Evolutionary conservation across 768 basidiomycete species (phyloP).

Genomic region (Tricholoma matsutake): DNA sequence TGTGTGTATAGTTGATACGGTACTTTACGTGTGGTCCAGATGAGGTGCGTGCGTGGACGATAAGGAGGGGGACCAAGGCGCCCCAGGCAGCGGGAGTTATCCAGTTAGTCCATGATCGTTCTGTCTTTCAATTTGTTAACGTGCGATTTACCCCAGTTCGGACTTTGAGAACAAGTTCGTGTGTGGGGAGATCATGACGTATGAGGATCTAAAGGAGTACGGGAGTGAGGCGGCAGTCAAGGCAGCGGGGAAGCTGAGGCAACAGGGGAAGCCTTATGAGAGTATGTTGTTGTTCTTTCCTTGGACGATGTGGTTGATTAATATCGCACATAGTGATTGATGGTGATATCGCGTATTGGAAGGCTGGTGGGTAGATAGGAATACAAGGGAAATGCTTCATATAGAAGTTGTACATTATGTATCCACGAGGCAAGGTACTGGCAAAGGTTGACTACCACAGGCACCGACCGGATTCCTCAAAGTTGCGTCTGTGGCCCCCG

Average conservation of each 20-base stretch:
- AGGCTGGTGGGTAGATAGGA: conserved; percentile 52
- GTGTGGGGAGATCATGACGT: conserved; percentile 95
- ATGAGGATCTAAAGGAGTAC: conserved; percentile 85
- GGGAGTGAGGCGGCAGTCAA: conserved; percentile 91
- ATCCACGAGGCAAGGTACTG: no score
- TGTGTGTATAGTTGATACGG: conserved; percentile 65
- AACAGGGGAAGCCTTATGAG: conserved; percentile 97
- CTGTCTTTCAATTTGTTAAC: background rate
- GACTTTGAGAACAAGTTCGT: conserved; percentile 99
- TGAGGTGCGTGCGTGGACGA: conserved; percentile 98
- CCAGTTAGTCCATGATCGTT: conserved; percentile 60
- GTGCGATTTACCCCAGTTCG: conserved; percentile 45
- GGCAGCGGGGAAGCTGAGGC: conserved; percentile 90
- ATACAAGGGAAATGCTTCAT: background rate
- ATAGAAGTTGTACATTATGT: background rate
- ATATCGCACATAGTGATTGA: conserved; percentile 58
- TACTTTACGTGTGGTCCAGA: conserved; percentile 98
- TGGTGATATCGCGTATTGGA: conserved; percentile 93
- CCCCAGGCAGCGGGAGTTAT: conserved; percentile 98
- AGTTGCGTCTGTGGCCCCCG: no score
- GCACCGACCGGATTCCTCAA: no score
- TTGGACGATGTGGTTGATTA: conserved; percentile 4
- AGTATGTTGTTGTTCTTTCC: conserved; percentile 48
- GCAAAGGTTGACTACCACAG: no score
- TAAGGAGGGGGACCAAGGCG: conserved; percentile 89